Conservation (phyloP, 306 rosid genomes). For the Vigna radiata region DNA sequence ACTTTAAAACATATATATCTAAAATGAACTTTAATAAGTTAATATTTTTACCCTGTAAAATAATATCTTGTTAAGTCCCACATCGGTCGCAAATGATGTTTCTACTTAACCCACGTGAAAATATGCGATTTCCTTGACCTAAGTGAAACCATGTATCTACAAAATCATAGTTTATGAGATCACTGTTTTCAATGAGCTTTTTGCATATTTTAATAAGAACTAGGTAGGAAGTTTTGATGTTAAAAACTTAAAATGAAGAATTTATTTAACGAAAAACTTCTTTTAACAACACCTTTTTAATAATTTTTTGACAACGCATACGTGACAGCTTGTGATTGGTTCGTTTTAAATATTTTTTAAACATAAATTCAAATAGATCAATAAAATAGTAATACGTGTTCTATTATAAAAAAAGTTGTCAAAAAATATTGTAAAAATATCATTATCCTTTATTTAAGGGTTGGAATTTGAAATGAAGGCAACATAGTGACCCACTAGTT, state of each 20-base stretch:
- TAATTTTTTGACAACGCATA: too few species aligned
- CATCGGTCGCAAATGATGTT: neutral
- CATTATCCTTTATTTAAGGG: too few species aligned
- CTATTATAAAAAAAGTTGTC: too few species aligned
- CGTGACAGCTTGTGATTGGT: too few species aligned
- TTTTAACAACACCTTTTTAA: too few species aligned
- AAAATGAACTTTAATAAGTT: neutral
- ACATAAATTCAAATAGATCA: too few species aligned
- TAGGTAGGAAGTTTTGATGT: conserved; percentile 31
- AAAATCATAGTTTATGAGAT: conserved; percentile 6
- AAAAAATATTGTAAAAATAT: too few species aligned
- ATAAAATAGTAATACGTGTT: too few species aligned
- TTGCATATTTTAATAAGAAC: conserved; percentile 26
- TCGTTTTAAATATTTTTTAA: too few species aligned
- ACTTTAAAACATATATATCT: neutral
- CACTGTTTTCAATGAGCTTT: conserved; percentile 1
- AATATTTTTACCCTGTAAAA: neutral
- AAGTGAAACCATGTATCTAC: conserved; percentile 17
- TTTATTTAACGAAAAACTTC: too few species aligned
- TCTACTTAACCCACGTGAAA: conserved; percentile 39
- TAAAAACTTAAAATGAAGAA: conserved; percentile 9
- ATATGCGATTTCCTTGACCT: conserved; percentile 34
- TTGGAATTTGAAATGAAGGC: conserved; percentile 36
- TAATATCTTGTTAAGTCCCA: conserved; percentile 45
- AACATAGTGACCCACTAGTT: conserved; percentile 45